These are phyloP conservation scores for Penicillium hesseltinei DNA, from an alignment of 2,329 filamentous ascomycete species.

Conservation along the genomic window DNA sequence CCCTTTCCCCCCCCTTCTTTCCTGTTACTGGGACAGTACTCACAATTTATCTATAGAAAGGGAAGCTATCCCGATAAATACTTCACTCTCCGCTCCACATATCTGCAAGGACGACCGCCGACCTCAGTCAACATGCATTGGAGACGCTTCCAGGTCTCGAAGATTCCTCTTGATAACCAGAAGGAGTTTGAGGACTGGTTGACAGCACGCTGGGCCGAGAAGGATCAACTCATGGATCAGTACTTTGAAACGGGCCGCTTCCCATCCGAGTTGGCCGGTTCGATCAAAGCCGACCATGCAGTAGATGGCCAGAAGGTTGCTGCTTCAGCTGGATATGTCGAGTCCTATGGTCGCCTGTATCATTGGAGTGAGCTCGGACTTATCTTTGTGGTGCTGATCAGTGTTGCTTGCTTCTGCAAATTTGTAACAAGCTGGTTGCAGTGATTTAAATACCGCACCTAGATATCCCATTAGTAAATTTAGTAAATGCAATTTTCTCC, in stretches of 20 bases:
- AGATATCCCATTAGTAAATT: not conserved
- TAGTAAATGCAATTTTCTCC: not conserved
- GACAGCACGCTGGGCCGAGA: constrained; percentile 82
- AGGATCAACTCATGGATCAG: constrained; percentile 82
- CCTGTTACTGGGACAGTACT: not conserved
- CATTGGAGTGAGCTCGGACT: constrained; percentile 46
- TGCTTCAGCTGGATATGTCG: constrained; percentile 41
- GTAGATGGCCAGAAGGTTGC: constrained; percentile 31
- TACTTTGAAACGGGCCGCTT: constrained; percentile 77
- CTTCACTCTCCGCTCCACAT: constrained; percentile 82
- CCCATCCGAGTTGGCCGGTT: constrained; percentile 63
- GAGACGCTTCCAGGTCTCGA: constrained; percentile 75
- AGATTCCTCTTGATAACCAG: constrained; percentile 75
- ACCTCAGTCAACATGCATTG: constrained; percentile 97
- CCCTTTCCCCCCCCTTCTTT: not conserved
- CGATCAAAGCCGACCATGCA: constrained; percentile 47
- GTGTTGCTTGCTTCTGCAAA: constrained; percentile 36
- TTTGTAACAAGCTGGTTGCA: constrained; percentile 21
- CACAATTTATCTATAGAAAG: constrained; percentile 51
- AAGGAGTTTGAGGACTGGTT: constrained; percentile 82
- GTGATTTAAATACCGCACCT: not conserved
- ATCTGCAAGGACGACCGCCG: constrained; percentile 82
- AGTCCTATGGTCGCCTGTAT: constrained; percentile 42
- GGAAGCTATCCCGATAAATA: constrained; percentile 85
- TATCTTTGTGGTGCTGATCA: constrained; percentile 43